A percentile compares a stretch with the other conserved stretches of the same genome.
Conservation (phyloP, 164 flowering plant species). For the Berberis thunbergii region DNA sequence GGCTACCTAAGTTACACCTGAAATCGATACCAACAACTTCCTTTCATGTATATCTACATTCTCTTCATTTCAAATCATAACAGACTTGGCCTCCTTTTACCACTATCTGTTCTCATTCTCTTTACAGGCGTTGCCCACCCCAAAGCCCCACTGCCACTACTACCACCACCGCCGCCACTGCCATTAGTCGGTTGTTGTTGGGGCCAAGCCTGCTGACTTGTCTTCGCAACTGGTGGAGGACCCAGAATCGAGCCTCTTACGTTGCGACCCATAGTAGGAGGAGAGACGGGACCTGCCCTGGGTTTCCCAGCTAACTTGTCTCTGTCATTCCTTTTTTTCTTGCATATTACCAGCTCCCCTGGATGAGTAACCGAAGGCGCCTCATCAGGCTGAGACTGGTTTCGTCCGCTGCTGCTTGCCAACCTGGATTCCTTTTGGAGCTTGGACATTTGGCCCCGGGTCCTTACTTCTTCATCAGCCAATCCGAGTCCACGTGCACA, state of each 20-base stretch:
- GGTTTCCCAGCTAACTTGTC: conserved; percentile 56
- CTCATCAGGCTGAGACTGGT: conserved; percentile 41
- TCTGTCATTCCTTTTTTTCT: conserved; percentile 92
- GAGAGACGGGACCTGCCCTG: conserved; percentile 59
- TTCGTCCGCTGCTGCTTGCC: conserved; percentile 33
- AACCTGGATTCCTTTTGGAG: conserved; percentile 52
- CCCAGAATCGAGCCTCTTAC: conserved; percentile 29
- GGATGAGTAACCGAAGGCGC: conserved; percentile 67
- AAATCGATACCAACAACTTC: conserved; percentile 11
- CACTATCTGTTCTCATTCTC: conserved; percentile 83
- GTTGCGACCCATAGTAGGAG: conserved; percentile 33
- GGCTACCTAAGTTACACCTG: conserved; percentile 16
- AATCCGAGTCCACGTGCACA: conserved; percentile 25
- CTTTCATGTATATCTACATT: conserved; percentile 20
- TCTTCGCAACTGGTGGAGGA: conserved; percentile 17
- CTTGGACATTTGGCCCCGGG: conserved; percentile 24
- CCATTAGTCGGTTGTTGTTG: conserved; percentile 34
- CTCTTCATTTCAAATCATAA: conserved; percentile 30
- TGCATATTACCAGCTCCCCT: conserved; percentile 91
- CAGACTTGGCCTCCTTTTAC: conserved; percentile 85
- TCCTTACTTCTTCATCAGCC: conserved; percentile 31
- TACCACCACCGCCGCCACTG: neutral
- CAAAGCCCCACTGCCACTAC: conserved; percentile 18
- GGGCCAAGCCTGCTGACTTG: conserved; percentile 36
- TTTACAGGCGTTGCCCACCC: conserved; percentile 98